Evolutionary conservation across 495 filamentous ascomycete species (phyloP), one percentile per base, ranked within the genome.

Genomic region (Jackrogersella minutella): DNA sequence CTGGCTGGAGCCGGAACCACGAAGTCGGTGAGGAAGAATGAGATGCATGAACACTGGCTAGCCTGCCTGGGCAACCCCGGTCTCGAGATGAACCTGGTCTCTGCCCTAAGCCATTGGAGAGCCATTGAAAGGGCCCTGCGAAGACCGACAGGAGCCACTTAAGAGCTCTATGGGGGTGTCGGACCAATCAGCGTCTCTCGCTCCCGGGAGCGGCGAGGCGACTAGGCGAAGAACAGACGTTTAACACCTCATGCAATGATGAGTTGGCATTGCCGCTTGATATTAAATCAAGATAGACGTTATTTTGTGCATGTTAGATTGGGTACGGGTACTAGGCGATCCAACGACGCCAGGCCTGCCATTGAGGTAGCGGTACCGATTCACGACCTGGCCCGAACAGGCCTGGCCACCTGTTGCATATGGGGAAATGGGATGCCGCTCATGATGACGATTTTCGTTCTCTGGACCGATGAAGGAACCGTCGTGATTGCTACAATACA

Each of bases 241-340:
- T 81, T 78, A 77, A 82, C 79, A 80, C 80, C 72, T 83, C 84
- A 91, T 89, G 91, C 89, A 91, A 79, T 89, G 90, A 91, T 93
- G 91, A 92, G 91, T 87, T 93, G 91, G 88, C 91, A 92, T 76
- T 85, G 85, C 86, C 69, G 84, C 82, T 88, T 84, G 83, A 86
- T 82, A 83, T 84, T 87, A 85, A 84, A 81, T 78, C 76, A 78
- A 80, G 78, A 79, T 77, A 77, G 79, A 74, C 79, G 75, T 80
- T 76, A 80, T 82, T 80, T 81, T 78, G 78, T 80, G 78, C 73
- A 77, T 71, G 71, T 79, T 77, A 73, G 77, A 82, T 79, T 64
- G 63, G 75, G 77, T 73, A 79, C 71, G 64, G 69, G 72, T 68
- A 71, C 64, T 58, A 64, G 56, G 50, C 71, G 49, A 64, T 68